These are phyloP conservation scores for Aspergillus spinulosporus DNA, from an alignment of 2,329 filamentous ascomycete genomes.

Conservation along the genomic window DNA sequence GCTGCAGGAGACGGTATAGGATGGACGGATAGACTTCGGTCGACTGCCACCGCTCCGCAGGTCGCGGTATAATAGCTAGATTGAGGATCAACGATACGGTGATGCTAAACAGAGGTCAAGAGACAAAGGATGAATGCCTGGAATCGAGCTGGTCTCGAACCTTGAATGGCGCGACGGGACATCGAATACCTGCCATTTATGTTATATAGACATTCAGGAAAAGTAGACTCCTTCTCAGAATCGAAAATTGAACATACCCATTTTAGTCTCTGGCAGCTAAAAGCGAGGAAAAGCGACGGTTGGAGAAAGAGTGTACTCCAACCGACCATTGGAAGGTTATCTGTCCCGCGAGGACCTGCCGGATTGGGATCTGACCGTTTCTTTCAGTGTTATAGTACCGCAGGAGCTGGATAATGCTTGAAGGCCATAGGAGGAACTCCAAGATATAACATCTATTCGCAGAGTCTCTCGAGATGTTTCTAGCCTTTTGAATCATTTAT, in stretches of 20 bases:
- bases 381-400: background rate
- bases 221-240: no score
- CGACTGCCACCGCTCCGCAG: no score
- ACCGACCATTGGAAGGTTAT: background rate
- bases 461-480: no score
- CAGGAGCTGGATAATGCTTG: no score
- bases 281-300: background rate
- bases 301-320: conserved; percentile 3
- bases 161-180: background rate
- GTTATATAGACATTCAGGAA: no score
- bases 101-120: no score
- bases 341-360: conserved; percentile 23
- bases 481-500: no score
- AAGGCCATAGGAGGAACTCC: no score
- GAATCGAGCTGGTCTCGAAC: conserved; percentile 1
- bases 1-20: conserved; percentile 21
- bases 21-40: no score
- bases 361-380: conserved; percentile 8
- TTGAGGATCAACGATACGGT: background rate
- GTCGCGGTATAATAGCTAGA: background rate
- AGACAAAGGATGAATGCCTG: background rate
- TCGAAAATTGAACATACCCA: no score
- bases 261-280: no score
- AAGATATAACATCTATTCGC: no score
- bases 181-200: background rate